Conservation (phyloP, 345 rosid genomes). For the Hevea brasiliensis region DNA sequence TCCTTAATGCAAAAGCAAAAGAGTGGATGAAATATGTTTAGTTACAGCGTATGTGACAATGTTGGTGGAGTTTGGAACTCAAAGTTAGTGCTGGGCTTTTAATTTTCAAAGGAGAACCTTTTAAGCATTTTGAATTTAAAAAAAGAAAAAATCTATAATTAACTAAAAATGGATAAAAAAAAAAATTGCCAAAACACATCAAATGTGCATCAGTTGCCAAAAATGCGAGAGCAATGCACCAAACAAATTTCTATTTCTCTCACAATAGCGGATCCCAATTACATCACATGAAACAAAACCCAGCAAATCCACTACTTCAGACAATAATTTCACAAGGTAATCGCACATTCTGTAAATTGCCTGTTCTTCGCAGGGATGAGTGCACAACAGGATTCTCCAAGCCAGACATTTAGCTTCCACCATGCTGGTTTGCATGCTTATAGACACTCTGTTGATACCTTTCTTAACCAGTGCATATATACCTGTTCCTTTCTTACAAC, state of each 20-base stretch:
- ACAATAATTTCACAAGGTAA: not conserved
- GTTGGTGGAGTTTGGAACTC: too few species aligned
- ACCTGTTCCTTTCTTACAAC: not conserved
- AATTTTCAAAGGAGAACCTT: too few species aligned
- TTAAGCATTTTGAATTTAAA: too few species aligned
- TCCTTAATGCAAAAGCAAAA: too few species aligned
- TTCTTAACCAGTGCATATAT: not conserved
- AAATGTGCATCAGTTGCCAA: too few species aligned
- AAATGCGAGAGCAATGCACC: not conserved
- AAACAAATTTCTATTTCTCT: not conserved
- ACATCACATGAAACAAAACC: not conserved
- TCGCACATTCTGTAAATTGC: not conserved
- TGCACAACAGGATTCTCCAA: not conserved
- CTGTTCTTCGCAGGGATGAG: not conserved
- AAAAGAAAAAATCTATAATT: too few species aligned
- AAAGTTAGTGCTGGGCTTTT: too few species aligned
- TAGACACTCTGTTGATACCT: not conserved
- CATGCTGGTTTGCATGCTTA: not conserved
- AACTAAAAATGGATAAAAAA: too few species aligned
- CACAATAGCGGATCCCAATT: too few species aligned
- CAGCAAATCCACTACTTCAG: not conserved
- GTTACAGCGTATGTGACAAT: too few species aligned
- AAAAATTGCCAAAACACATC: too few species aligned
- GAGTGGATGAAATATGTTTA: too few species aligned
- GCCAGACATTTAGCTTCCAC: not conserved